Base-by-base conservation (phyloP, 441 rosid species). In the Pelargonium citronellum region DNA sequence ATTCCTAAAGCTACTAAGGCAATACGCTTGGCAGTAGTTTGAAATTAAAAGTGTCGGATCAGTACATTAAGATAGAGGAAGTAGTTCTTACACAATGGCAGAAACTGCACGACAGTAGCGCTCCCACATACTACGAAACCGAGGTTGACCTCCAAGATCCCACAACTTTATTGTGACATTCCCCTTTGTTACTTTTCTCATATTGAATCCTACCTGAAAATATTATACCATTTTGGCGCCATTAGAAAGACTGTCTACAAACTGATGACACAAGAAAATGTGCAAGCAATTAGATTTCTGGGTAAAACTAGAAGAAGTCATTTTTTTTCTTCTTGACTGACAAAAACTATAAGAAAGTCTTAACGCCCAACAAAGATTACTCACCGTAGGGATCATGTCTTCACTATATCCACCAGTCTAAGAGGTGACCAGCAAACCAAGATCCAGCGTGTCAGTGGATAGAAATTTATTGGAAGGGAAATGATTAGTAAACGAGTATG, bases 121-220 rank as follows among this genome's bases (percentile, higher is more conserved):
- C 79, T 94, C 98, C 98, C 98, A 94, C 97, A 94, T 94, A 75
- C 96, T 91, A 77, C 98, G 96, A 79, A 94, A 91, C 83, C 98
- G 85, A 64, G 97, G 98, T 73, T 91, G 98, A 81, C 89, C 87
- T 49, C 88, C 89, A 46, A 87, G 91, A 83, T 88, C 92, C 90
- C 92, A 88, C 22, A 88, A 81, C 72, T 88, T 88, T 63, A 88
- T 88, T 0, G 92, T 88, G 39, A 88, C 93, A 70, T 83, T 88
- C 75, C 91, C 93, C 77, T 88, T 88, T 24, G 88, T 85, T 73
- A 88, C 93, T 80, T 88, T 88, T 77, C 83, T 86, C 93, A 86
- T 85, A 82, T 88, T 88, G 77, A 88, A 88, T 13, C 93, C 93
- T 12, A 88, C 92, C 90, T 88, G 76, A 67, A 73, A 71, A 60